Evolutionary conservation across 495 filamentous ascomycete species (phyloP).

Genomic region (Hypoxylon trugodes): DNA sequence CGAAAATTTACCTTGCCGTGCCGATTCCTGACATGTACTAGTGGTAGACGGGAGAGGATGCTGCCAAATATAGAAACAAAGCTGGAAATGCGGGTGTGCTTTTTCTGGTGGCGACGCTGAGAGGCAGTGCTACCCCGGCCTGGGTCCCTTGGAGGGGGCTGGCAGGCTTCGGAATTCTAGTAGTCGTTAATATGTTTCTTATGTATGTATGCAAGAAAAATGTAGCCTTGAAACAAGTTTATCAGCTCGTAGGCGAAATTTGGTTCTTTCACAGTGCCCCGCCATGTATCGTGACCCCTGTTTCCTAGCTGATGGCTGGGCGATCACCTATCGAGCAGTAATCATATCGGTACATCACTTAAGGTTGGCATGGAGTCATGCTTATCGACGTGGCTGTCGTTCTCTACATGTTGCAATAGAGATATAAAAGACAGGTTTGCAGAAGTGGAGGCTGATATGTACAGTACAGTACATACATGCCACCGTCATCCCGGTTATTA

Average conservation of each 20-base stretch:
- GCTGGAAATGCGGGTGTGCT: slow-evolving; percentile 18
- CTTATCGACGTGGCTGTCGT: slow-evolving; percentile 9
- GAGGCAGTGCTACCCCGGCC: slow-evolving; percentile 39
- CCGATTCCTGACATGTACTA: slow-evolving; percentile 35
- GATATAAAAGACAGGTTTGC: slow-evolving; percentile 1
- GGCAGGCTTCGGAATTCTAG: not conserved
- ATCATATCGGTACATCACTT: slow-evolving; percentile 2
- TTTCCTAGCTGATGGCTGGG: slow-evolving; percentile 1
- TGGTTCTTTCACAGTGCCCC: not conserved
- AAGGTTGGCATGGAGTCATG: slow-evolving; percentile 9
- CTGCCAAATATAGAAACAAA: slow-evolving; percentile 42
- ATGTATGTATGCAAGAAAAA: slow-evolving; percentile 2
- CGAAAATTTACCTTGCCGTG: slow-evolving; percentile 7
- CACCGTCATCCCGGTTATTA: too few relatives aligned
- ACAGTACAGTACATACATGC: slow-evolving; percentile 6
- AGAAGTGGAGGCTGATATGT: slow-evolving; percentile 21
- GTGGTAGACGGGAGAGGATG: not conserved
- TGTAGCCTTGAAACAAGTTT: slow-evolving; percentile 25
- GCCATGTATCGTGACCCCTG: slow-evolving; percentile 2
- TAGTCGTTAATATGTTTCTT: not conserved
- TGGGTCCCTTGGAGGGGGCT: not conserved
- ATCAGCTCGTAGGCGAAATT: not conserved
- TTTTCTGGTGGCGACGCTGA: slow-evolving; percentile 35
- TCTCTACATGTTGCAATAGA: slow-evolving; percentile 9
- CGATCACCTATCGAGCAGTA: slow-evolving; percentile 17